Conservation (phyloP, 2,329 filamentous ascomycete species). For the Diaporthe sp. region DNA sequence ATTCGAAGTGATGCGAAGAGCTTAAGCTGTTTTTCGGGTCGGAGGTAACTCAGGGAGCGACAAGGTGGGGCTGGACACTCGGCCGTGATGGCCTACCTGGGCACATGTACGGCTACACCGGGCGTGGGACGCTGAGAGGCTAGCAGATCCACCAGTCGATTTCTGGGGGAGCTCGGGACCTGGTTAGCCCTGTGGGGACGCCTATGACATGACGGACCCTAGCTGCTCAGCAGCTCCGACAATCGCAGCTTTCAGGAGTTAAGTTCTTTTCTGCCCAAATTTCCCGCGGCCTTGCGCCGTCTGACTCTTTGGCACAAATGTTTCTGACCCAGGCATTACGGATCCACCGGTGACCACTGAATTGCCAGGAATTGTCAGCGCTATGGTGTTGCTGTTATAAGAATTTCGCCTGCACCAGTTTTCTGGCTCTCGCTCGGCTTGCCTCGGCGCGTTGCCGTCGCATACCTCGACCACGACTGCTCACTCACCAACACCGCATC, state of each 20-base stretch:
- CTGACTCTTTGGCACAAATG: conserved; percentile 16
- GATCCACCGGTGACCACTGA: conserved; percentile 18
- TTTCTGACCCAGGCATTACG: not conserved
- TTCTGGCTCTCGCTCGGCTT: conserved; percentile 14
- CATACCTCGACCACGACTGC: not conserved
- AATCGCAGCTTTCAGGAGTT: conserved; percentile 27
- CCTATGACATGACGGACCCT: conserved; percentile 21
- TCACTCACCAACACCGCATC: not conserved
- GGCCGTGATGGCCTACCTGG: not conserved
- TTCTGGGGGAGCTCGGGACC: conserved; percentile 17
- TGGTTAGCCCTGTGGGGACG: conserved; percentile 22
- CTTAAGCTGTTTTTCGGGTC: conserved; percentile 12
- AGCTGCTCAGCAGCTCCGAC: conserved; percentile 20
- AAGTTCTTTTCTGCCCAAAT: conserved; percentile 24
- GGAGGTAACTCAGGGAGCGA: not conserved
- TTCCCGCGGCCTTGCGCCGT: conserved; percentile 4
- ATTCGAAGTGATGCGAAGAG: not conserved
- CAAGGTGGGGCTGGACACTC: conserved; percentile 3
- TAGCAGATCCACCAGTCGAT: not conserved
- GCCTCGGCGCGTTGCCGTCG: conserved; percentile 19
- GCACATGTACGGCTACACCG: not conserved
- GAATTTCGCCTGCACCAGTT: not conserved
- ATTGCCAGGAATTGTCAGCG: not conserved
- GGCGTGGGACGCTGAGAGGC: not conserved
- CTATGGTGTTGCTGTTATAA: conserved; percentile 20